These are phyloP conservation scores for Rosa rugosa DNA, from an alignment of 306 rosid species.

Conservation along the genomic window DNA sequence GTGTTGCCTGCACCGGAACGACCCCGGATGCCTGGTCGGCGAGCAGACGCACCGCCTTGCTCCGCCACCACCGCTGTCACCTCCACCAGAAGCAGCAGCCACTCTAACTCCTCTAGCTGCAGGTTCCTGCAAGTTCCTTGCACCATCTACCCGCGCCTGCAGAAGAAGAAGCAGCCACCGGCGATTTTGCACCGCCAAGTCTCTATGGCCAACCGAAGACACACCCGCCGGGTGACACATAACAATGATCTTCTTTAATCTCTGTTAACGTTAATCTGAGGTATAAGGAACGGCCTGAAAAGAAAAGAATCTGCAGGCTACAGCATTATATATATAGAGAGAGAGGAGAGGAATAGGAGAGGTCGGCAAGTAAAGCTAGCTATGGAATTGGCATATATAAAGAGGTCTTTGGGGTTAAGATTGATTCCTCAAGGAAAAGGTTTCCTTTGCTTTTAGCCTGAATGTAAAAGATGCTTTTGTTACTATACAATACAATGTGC, in stretches of 20 bases:
- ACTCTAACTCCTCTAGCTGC: slow-evolving; percentile 4
- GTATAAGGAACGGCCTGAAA: slow-evolving; percentile 6
- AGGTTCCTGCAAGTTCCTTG: slow-evolving; percentile 24
- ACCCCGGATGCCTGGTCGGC: slow-evolving; percentile 79
- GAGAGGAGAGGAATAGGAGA: slow-evolving; percentile 23
- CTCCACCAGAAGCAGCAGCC: slow-evolving; percentile 7
- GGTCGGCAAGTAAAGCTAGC: slow-evolving; percentile 28
- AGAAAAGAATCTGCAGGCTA: slow-evolving; percentile 39
- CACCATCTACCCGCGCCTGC: slow-evolving; percentile 13
- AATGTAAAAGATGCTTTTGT: slow-evolving; percentile 5
- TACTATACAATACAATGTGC: neutral
- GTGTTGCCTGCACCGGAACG: slow-evolving; percentile 88
- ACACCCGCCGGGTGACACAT: slow-evolving; percentile 60
- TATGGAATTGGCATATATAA: neutral
- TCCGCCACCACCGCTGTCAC: slow-evolving; percentile 5
- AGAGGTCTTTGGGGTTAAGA: slow-evolving; percentile 19
- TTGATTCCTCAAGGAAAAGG: slow-evolving; percentile 37
- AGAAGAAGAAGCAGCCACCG: slow-evolving; percentile 35
- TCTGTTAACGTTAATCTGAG: neutral
- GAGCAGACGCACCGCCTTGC: slow-evolving; percentile 61
- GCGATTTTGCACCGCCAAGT: slow-evolving; percentile 25
- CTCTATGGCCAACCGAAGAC: slow-evolving; percentile 33
- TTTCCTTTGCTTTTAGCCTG: slow-evolving; percentile 13
- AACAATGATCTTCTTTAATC: neutral
- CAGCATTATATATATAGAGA: slow-evolving; percentile 16